Evolutionary conservation across 805 yeast species (phyloP).

Genomic region (Isabelozyma gotoi): DNA sequence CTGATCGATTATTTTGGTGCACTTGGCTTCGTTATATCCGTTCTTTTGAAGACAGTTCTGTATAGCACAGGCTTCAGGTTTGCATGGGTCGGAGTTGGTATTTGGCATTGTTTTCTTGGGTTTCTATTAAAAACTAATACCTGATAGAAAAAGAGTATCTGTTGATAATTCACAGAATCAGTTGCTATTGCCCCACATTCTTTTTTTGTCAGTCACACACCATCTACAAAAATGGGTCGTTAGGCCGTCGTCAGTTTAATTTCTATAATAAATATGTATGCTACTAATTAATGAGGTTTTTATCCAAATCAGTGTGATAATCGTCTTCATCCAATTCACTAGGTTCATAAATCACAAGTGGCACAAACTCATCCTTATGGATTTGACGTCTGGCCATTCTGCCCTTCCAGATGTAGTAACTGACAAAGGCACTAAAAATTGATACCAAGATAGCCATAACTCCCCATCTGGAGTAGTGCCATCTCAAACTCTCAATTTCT

Average conservation of each 20-base stretch:
- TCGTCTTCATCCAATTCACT: conserved; percentile 53
- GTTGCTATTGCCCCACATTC: neutral
- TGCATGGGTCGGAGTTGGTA: conserved; percentile 51
- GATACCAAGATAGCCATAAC: conserved; percentile 69
- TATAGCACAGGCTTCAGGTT: conserved; percentile 77
- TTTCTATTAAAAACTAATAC: neutral
- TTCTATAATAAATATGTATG: neutral
- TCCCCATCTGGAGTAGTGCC: conserved; percentile 93
- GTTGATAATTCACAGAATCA: neutral
- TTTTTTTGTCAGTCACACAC: neutral
- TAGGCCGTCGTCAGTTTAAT: neutral
- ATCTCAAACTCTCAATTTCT: conserved; percentile 83
- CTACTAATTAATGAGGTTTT: conserved; percentile 10
- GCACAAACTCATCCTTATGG: conserved; percentile 37
- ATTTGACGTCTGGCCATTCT: conserved; percentile 13
- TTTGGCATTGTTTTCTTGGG: neutral
- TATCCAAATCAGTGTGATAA: conserved; percentile 56
- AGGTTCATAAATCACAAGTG: conserved; percentile 44
- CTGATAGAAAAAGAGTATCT: neutral
- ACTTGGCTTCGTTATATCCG: conserved; percentile 71
- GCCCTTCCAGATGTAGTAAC: conserved; percentile 48
- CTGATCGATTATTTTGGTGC: conserved; percentile 66
- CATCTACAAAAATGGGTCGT: neutral
- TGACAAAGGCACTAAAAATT: conserved; percentile 52
- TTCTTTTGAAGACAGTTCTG: conserved; percentile 70